A percentile compares a stretch with the other conserved stretches of the same genome.
phyloP scores from a whole-genome alignment of 1,139 yeast species.

The Magnusiomyces sp. region DNA sequence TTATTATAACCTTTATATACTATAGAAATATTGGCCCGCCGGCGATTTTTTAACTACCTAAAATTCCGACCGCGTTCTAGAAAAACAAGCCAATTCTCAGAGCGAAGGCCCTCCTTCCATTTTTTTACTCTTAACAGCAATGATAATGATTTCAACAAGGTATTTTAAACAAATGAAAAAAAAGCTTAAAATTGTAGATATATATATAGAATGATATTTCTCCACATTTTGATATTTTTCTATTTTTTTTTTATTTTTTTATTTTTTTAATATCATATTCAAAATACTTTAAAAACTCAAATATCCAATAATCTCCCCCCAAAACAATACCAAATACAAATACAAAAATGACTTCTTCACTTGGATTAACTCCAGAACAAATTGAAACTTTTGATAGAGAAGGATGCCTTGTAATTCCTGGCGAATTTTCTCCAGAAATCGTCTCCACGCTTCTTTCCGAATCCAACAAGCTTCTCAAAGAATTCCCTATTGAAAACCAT shows the following conservation, averaged over 20 bases:
- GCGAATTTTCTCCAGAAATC: constrained; percentile 41
- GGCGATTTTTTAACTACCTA: too few species aligned
- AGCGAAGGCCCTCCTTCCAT: too few species aligned
- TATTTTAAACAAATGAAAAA: too few species aligned
- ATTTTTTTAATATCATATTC: background rate
- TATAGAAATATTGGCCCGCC: too few species aligned
- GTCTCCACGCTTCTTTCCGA: constrained; percentile 36
- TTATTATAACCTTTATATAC: too few species aligned
- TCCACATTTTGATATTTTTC: too few species aligned
- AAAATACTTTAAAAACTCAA: background rate
- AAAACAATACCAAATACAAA: background rate
- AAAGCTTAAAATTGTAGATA: too few species aligned
- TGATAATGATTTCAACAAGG: too few species aligned
- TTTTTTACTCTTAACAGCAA: too few species aligned
- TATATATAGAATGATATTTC: too few species aligned
- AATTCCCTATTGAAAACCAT: constrained; percentile 49
- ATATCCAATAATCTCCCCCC: background rate
- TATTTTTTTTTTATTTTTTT: background rate
- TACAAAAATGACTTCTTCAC: background rate
- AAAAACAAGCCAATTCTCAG: too few species aligned
- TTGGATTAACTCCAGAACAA: constrained; percentile 28
- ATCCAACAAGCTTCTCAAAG: constrained; percentile 40
- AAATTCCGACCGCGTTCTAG: too few species aligned
- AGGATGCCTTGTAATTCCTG: constrained; percentile 56
- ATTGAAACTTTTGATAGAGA: constrained; percentile 39